A percentile compares a stretch with the other conserved stretches of the same genome.
These are phyloP conservation scores for Bipolaris zeicola DNA, from an alignment of 2,329 filamentous ascomycete species.

Conservation along the genomic window DNA sequence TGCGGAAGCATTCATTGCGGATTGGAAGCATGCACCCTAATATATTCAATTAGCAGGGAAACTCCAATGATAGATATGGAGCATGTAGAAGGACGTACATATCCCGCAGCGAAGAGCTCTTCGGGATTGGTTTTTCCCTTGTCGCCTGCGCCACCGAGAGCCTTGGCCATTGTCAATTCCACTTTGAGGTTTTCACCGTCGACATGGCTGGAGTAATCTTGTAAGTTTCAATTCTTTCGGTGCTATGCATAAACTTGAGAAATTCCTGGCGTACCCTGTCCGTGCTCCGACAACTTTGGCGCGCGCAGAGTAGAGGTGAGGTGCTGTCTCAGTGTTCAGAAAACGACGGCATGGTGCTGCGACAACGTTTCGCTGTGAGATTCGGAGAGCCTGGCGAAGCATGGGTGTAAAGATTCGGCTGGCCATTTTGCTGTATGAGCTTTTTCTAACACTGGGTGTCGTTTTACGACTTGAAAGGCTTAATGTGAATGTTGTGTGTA, in stretches of 20 bases:
- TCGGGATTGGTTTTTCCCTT: conserved; percentile 52
- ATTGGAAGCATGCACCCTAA: conserved; percentile 35
- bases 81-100: conserved; percentile 34
- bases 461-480: background rate
- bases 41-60: background rate
- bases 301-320: conserved; percentile 47
- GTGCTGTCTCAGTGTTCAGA: conserved; percentile 50
- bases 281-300: conserved; percentile 50
- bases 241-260: too few relatives aligned
- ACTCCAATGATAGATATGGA: too few relatives aligned
- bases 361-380: conserved; percentile 7
- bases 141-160: conserved; percentile 51
- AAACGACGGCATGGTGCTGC: conserved; percentile 29
- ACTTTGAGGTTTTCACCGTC: conserved; percentile 45
- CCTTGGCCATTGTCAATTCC: conserved; percentile 53
- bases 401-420: conserved; percentile 19
- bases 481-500: too few relatives aligned
- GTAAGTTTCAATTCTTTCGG: background rate
- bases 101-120: conserved; percentile 56
- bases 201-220: conserved; percentile 27
- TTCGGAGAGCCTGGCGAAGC: conserved; percentile 19
- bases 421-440: conserved; percentile 15
- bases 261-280: conserved; percentile 26
- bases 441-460: too few relatives aligned
- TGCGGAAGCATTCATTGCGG: conserved; percentile 54